Conservation (phyloP, 768 basidiomycete species). For the Boletus insuetus region DNA sequence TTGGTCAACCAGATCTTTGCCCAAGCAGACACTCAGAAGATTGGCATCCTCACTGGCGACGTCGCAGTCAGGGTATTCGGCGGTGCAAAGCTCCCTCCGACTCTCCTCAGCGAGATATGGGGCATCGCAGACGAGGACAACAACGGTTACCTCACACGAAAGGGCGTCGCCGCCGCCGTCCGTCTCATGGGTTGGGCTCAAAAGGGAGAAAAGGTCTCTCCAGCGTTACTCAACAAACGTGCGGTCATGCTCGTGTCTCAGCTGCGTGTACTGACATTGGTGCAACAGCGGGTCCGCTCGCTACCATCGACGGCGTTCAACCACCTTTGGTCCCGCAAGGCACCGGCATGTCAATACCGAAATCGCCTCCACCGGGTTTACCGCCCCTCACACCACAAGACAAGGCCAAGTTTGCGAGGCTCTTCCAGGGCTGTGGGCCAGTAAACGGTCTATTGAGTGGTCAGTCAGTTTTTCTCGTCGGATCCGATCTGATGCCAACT, state of each 20-base stretch:
- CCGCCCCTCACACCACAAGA: slow-evolving; percentile 79
- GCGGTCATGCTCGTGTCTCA: slow-evolving; percentile 29
- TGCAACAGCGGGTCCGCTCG: slow-evolving; percentile 72
- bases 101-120: slow-evolving; percentile 91
- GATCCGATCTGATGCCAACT: not conserved
- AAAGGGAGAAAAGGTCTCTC: slow-evolving; percentile 68
- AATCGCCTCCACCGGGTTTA: slow-evolving; percentile 55
- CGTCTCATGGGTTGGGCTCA: slow-evolving; percentile 93
- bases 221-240: slow-evolving; percentile 70
- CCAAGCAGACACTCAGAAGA: slow-evolving; percentile 71
- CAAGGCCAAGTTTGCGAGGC: slow-evolving; percentile 73
- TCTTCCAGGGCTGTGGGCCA: slow-evolving; percentile 75
- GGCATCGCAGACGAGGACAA: slow-evolving; percentile 88
- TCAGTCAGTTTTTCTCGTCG: slow-evolving; percentile 32
- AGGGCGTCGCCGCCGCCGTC: slow-evolving; percentile 84
- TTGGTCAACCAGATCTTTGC: slow-evolving; percentile 73
- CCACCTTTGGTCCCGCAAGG: slow-evolving; percentile 51
- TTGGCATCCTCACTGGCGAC: slow-evolving; percentile 86
- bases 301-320: slow-evolving; percentile 70
- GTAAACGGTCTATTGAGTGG: slow-evolving; percentile 76
- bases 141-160: slow-evolving; percentile 87
- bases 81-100: slow-evolving; percentile 76
- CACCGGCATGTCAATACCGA: slow-evolving; percentile 54
- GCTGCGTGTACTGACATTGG: slow-evolving; percentile 11
- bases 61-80: slow-evolving; percentile 85